Percentiles rank a stretch among this genome's conserved stretches.
Conservation (phyloP, 2,329 filamentous ascomycete species). For the Neopestalotiopsis clavispora region DNA sequence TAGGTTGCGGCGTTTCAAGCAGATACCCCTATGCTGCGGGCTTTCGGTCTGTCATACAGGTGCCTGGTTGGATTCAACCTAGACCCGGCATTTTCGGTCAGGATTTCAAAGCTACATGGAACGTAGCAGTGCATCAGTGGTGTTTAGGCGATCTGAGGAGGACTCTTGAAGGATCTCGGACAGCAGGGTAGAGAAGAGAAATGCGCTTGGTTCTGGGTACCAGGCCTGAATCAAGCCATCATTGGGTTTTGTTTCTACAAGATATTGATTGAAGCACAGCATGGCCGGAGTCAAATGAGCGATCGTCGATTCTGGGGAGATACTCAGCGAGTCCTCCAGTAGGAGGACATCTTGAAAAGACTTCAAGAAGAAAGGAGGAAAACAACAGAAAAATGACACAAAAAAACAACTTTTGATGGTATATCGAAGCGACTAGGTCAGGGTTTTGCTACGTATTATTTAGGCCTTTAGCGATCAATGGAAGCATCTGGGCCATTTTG, state of each 20-base stretch:
- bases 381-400: slow-evolving; percentile 15
- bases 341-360: not conserved
- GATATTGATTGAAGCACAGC: not conserved
- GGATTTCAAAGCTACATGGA: not conserved
- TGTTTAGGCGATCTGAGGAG: slow-evolving; percentile 10
- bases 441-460: not conserved
- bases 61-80: slow-evolving; percentile 10
- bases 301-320: not conserved
- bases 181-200: not conserved
- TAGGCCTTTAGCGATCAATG: slow-evolving; percentile 15
- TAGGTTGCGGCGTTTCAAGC: slow-evolving; percentile 10
- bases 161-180: not conserved
- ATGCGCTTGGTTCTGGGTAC: not conserved
- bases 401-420: slow-evolving; percentile 20
- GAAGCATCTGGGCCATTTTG: not conserved
- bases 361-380: slow-evolving; percentile 1
- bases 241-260: not conserved
- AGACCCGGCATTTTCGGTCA: slow-evolving; percentile 15
- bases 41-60: slow-evolving; percentile 1
- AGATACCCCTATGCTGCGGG: slow-evolving; percentile 10
- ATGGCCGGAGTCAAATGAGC: not conserved
- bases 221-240: not conserved
- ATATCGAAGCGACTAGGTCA: slow-evolving; percentile 17
- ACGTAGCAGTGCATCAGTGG: slow-evolving; percentile 12
- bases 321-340: not conserved